phyloP scores from a whole-genome alignment of 306 rosid species.

The Oemleria cerasiformis region DNA sequence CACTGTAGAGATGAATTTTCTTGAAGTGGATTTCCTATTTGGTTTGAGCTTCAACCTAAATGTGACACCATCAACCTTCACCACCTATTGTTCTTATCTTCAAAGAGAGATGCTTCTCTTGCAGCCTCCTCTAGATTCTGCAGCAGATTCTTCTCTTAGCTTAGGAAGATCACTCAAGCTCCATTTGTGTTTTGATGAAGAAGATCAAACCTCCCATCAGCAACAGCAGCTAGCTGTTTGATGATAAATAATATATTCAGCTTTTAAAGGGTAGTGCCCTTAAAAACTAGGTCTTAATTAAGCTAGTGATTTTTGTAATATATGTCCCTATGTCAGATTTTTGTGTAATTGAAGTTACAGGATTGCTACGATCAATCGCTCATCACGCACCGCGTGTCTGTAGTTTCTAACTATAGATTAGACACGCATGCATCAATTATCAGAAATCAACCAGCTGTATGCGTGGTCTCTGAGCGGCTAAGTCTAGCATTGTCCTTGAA shows the following conservation, averaged over 20 bases:
- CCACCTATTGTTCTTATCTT: slow-evolving; percentile 61
- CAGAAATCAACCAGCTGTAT: no score
- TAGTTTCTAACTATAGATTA: no score
- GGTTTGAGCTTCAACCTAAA: slow-evolving; percentile 82
- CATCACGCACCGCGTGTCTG: no score
- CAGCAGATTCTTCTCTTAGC: slow-evolving; percentile 50
- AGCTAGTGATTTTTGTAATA: slow-evolving; percentile 31
- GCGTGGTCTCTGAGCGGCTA: no score
- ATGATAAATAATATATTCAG: background rate
- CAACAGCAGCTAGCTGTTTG: slow-evolving; percentile 74
- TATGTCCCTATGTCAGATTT: background rate
- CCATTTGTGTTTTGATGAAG: slow-evolving; percentile 69
- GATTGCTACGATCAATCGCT: no score
- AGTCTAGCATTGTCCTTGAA: background rate
- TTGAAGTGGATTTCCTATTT: slow-evolving; percentile 87
- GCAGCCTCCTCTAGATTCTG: slow-evolving; percentile 54
- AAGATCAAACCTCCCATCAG: slow-evolving; percentile 74
- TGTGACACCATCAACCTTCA: slow-evolving; percentile 75
- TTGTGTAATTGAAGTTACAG: background rate
- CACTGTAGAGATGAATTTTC: slow-evolving; percentile 85
- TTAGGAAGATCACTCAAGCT: slow-evolving; percentile 47
- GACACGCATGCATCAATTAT: no score
- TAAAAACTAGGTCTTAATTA: slow-evolving; percentile 22
- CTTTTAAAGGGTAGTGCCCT: slow-evolving; percentile 21
- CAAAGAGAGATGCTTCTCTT: slow-evolving; percentile 71